Evolutionary conservation across 148 eudicot genomes (phyloP).

Genomic region (Amaranthus cruentus): DNA sequence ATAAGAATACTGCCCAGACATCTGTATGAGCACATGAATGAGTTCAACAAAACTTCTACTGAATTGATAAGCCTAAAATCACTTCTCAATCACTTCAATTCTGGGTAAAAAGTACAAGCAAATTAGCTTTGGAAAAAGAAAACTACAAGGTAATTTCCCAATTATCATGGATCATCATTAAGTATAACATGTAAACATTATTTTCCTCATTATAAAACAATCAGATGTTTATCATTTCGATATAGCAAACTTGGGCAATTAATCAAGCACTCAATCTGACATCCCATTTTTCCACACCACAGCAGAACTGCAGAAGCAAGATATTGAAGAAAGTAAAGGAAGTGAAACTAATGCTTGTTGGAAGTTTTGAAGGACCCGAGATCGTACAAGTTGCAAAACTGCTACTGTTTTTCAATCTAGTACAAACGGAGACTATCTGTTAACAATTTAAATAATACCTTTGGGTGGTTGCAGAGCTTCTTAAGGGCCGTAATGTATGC

Average conservation of each 20-base stretch:
- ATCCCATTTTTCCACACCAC: background rate
- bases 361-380: background rate
- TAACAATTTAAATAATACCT: conserved; percentile 43
- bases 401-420: background rate
- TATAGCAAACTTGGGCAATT: background rate
- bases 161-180: background rate
- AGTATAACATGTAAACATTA: background rate
- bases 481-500: conserved; percentile 95
- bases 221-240: background rate
- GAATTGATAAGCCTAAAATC: background rate
- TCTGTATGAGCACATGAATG: background rate
- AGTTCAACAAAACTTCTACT: background rate
- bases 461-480: conserved; percentile 99
- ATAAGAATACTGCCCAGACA: background rate
- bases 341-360: background rate
- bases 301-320: conserved; percentile 8
- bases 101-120: background rate
- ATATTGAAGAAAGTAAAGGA: background rate
- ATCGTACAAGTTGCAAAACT: background rate
- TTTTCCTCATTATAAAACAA: background rate
- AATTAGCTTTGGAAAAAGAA: background rate
- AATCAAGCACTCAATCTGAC: background rate
- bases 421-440: background rate
- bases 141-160: background rate
- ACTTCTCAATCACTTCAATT: background rate